These are phyloP conservation scores for Carex myosuroides DNA, from an alignment of 176 grass and related monocot species.

Conservation along the genomic window DNA sequence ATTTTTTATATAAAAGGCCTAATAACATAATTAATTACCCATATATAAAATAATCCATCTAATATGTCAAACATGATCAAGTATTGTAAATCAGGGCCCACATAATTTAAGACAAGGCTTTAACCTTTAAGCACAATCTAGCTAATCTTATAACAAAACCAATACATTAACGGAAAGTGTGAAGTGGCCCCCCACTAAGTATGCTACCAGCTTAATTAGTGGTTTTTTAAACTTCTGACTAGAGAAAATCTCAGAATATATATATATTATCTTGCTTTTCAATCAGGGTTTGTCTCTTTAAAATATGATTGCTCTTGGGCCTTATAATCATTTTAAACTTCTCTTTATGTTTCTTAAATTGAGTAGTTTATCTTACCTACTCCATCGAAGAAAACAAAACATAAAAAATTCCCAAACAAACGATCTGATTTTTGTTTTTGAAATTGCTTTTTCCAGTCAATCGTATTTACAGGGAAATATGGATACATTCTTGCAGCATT, in stretches of 20 bases:
- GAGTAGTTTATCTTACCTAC: not conserved
- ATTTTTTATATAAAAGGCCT: not conserved
- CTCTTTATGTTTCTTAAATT: not conserved
- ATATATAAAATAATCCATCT: not conserved
- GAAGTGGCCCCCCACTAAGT: not conserved
- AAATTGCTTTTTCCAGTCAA: constrained; percentile 62
- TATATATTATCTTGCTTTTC: not conserved
- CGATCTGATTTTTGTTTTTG: not conserved
- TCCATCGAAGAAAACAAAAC: not conserved
- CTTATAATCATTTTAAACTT: not conserved
- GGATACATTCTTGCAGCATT: constrained; percentile 64
- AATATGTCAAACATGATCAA: not conserved
- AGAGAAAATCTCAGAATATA: not conserved
- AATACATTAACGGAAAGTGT: not conserved
- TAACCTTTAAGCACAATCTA: not conserved
- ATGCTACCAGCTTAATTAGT: not conserved
- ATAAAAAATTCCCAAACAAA: not conserved
- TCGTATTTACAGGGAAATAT: constrained; percentile 76
- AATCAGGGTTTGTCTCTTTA: not conserved
- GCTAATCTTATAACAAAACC: not conserved
- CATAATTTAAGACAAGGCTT: not conserved
- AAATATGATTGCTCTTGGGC: not conserved
- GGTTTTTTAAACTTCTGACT: not conserved
- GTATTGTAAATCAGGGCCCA: not conserved
- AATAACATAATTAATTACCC: not conserved